Evolutionary conservation across 2,329 filamentous ascomycete species (phyloP).

Genomic region (Aureobasidium lini): DNA sequence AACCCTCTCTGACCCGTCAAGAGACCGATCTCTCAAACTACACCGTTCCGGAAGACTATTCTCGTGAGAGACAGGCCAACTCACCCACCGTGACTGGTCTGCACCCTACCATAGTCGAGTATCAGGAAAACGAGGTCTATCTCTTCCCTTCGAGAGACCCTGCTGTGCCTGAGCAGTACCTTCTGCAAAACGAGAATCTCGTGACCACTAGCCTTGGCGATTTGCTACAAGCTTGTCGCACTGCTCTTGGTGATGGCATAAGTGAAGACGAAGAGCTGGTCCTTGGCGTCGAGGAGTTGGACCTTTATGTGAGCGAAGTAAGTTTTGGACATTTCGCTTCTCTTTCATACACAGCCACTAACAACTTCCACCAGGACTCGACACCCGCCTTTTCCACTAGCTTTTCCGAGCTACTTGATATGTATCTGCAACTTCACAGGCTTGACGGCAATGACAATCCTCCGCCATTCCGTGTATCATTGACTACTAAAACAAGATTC

Average conservation of each 20-base stretch:
- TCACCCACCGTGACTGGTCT: conserved; percentile 30
- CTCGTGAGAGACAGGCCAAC: conserved; percentile 21
- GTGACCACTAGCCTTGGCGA: conserved; percentile 46
- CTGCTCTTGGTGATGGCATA: conserved; percentile 48
- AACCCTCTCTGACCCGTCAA: neutral
- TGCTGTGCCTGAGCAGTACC: conserved; percentile 47
- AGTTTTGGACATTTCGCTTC: conserved; percentile 20
- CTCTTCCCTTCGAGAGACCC: conserved; percentile 50
- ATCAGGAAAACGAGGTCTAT: conserved; percentile 48
- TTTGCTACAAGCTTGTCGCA: conserved; percentile 50
- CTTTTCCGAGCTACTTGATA: conserved; percentile 50
- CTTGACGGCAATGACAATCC: conserved; percentile 50
- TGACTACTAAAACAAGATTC: conserved; percentile 49
- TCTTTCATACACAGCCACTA: conserved; percentile 11
- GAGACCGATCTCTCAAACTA: conserved; percentile 8
- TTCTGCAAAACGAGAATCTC: conserved; percentile 49
- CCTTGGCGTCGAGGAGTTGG: conserved; percentile 48
- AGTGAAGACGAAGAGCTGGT: conserved; percentile 50
- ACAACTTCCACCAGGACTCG: conserved; percentile 37
- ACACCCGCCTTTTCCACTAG: conserved; percentile 41
- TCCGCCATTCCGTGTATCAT: conserved; percentile 48
- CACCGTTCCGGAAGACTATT: conserved; percentile 11
- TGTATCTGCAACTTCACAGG: conserved; percentile 51
- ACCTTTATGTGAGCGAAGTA: conserved; percentile 52
- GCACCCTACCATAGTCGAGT: conserved; percentile 48